Base-by-base conservation (phyloP, 352 stramenopile species). In the Phytophthora kernoviae region DNA sequence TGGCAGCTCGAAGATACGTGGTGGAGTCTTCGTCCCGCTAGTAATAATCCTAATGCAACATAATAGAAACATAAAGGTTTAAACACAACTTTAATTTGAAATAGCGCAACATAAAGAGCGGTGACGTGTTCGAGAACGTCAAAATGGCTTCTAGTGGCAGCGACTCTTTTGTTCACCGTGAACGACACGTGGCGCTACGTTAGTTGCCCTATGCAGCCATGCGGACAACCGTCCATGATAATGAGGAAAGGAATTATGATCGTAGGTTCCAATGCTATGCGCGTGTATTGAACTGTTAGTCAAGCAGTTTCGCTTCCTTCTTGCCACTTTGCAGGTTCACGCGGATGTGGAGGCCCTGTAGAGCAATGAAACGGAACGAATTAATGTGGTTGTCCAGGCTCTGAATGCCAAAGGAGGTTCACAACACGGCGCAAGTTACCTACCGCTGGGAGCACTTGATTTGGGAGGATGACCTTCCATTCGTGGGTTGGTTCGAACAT, bases 241-340 rank as follows among this genome's bases (percentile, higher is more conserved):
- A 20, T 9, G 14, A 12, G 1, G 26, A 34, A 32, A 44, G 6
- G 5, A 24, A 6, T 33, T 9, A 24, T 5, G 43, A 11, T 5
- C 5, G 39, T 44, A 15, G 14, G 17, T 39, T 50, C n/a, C 11
- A 17, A 3, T n/a, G 30, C 27, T 32, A 30, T 14, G 24, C 22
- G 12, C 9, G 33, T 8, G 8, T 26, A 15, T 14, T 24, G 1
- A 1, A 20, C 14, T 37, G 22, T 60, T 44, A 73, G 45, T 67
- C 56, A 33, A 86, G 63, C 30, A 85, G 24, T 62, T 88, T 88
- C 11, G 76, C 78, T 61, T 88, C 78, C 43, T 86, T 85, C 62
- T 79, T 79, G 17, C 78, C 75, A 0, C 75, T 87, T 45, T 78
- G 58, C 17, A 87, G 42, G 46, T 87, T 84, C 46, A 87, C 61